Evolutionary conservation across 768 basidiomycete genomes (phyloP).

Genomic region (Porphyrellus cyaneotinctus): DNA sequence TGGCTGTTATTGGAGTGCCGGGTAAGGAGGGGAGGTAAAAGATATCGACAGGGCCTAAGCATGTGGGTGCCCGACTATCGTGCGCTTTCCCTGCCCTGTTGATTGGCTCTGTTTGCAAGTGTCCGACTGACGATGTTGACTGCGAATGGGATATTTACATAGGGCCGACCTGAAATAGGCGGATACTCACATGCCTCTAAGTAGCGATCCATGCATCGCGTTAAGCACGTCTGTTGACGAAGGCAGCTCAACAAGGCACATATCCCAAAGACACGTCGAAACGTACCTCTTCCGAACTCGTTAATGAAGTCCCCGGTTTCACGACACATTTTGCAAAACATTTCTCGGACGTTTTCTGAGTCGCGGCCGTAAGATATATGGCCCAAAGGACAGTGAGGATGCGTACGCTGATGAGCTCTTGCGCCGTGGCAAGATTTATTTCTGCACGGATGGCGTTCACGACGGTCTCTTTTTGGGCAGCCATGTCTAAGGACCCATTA

Average conservation of each 20-base stretch:
- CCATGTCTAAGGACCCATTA: constrained; percentile 26
- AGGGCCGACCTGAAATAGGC: not conserved
- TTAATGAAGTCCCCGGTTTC: constrained; percentile 68
- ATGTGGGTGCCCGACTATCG: constrained; percentile 2
- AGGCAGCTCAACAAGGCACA: not conserved
- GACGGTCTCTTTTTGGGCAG: constrained; percentile 39
- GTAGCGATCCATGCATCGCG: constrained; percentile 75
- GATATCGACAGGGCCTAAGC: not conserved
- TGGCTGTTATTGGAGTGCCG: constrained; percentile 2
- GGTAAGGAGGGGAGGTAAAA: not conserved
- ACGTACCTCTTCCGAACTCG: constrained; percentile 67
- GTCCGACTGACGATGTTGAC: constrained; percentile 76
- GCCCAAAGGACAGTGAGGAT: not conserved
- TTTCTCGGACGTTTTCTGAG: constrained; percentile 73
- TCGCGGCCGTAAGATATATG: not conserved
- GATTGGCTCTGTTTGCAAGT: constrained; percentile 53
- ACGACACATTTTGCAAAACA: constrained; percentile 75
- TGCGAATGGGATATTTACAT: constrained; percentile 27
- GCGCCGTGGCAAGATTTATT: constrained; percentile 68
- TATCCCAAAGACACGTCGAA: not conserved
- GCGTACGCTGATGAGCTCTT: constrained; percentile 73
- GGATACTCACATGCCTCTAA: constrained; percentile 73
- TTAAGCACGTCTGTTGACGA: constrained; percentile 58
- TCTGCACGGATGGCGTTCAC: constrained; percentile 68
- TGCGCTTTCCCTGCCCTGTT: constrained; percentile 21